Evolutionary conservation across 2,329 filamentous ascomycete species (phyloP), one percentile per base, ranked within the genome.

Genomic region (Clonostachys sp.): DNA sequence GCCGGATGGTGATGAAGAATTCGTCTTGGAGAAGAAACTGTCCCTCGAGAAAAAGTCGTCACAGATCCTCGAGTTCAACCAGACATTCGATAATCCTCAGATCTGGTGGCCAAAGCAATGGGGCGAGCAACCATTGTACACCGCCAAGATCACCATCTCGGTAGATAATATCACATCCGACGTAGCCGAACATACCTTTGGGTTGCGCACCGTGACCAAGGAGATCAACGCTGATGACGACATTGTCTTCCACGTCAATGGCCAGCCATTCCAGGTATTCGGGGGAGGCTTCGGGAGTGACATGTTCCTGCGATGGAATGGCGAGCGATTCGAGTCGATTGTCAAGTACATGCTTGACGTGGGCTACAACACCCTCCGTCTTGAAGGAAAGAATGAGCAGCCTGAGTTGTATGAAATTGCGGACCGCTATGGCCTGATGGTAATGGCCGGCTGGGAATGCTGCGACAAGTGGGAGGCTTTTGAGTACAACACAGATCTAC

Each of bases 391-490:
- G 51, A 76, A 81, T 57, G 82, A 85, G 54, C 81, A 85, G 8
- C 77, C 79, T 0, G 73, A 78, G 51, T 62, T 86, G 1, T 86
- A 84, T 55, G 67, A 77, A 1, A 64, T 83, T 3, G 77, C 81
- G 2, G 80, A 84, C 54, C 65, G 70, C 4, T 64, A 83, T 55
- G 82, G 82, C 0, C 55, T 85, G 35, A 83, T 86, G 79, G 61
- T 85, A 0, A 65, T 86, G 36, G 66, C 80, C 0, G 82, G 82
- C 0, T 86, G 81, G 80, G 81, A 84, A 50, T 86, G 82, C 59
- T 86, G 82, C 57, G 78, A 84, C 53, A 85, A 85, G 57, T 86
- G 82, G 82, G 82, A 86, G 55, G 77, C 74, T 0, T 86, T 80
- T 80, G 59, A 55, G 44, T 83, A 84, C 58, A 84, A 84, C 53